These are phyloP conservation scores for Penicillium mononematosum DNA, from an alignment of 495 filamentous ascomycete species.

Conservation along the genomic window DNA sequence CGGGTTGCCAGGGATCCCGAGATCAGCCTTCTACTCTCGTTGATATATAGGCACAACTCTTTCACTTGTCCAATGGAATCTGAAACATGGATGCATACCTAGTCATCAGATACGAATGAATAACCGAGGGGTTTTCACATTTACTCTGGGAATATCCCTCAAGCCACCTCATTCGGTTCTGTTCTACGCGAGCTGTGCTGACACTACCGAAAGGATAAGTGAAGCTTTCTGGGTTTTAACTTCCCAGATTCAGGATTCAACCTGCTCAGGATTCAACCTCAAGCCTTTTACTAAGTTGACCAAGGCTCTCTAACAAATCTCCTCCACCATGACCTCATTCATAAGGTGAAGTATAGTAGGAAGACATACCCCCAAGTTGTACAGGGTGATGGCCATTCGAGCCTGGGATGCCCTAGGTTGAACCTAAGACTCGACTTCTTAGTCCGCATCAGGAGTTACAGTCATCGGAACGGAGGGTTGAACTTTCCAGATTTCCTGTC, in stretches of 20 bases:
- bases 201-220: slow-evolving; percentile 10
- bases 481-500: neutral
- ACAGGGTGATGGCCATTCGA: slow-evolving; percentile 17
- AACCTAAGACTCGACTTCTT: slow-evolving; percentile 19
- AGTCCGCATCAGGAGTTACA: slow-evolving; percentile 24
- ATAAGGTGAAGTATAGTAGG: neutral
- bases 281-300: neutral
- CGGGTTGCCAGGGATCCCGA: neutral
- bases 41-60: slow-evolving; percentile 1
- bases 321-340: neutral
- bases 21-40: neutral
- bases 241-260: neutral
- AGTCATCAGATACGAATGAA: slow-evolving; percentile 19
- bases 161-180: slow-evolving; percentile 7
- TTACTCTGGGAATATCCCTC: slow-evolving; percentile 12
- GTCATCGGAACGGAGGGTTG: slow-evolving; percentile 20
- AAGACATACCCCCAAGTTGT: slow-evolving; percentile 16
- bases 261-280: neutral
- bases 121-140: neutral
- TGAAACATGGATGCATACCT: slow-evolving; percentile 23
- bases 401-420: slow-evolving; percentile 13
- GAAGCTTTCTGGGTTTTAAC: neutral
- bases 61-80: slow-evolving; percentile 1
- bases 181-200: slow-evolving; percentile 14
- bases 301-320: neutral